Evolutionary conservation across 148 eudicot genomes (phyloP).

Genomic region (Camellia granthamiana): DNA sequence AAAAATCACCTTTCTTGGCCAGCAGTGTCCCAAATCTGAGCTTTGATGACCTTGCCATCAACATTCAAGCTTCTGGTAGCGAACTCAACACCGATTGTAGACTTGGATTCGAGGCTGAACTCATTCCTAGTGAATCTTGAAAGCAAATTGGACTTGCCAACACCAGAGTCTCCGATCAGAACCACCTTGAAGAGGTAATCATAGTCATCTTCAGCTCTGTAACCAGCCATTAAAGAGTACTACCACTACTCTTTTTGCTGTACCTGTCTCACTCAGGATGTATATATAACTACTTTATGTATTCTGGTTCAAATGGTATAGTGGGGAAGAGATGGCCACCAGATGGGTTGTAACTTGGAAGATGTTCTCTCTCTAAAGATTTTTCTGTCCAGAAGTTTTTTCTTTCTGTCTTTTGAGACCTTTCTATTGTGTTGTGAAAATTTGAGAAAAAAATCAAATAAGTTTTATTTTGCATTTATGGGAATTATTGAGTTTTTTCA

Average conservation of each 20-base stretch:
- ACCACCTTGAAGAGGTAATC: constrained; percentile 31
- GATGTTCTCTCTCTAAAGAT: background rate
- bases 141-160: constrained; percentile 30
- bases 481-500: no score
- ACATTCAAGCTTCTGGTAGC: constrained; percentile 27
- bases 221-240: constrained; percentile 19
- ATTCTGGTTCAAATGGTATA: background rate
- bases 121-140: constrained; percentile 50
- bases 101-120: constrained; percentile 61
- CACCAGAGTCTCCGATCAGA: constrained; percentile 30
- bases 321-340: background rate
- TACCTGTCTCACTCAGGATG: constrained; percentile 1
- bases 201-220: constrained; percentile 32
- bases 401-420: background rate
- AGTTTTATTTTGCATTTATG: no score
- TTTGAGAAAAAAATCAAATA: no score
- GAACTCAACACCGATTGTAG: constrained; percentile 48
- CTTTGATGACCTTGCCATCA: constrained; percentile 29
- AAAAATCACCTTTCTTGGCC: constrained; percentile 27
- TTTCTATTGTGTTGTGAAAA: background rate
- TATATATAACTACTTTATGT: background rate
- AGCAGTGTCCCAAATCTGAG: constrained; percentile 37
- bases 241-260: background rate
- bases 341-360: background rate
- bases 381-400: background rate